These are phyloP conservation scores for Heliamphora pulchella DNA, from an alignment of 179 eudicot genomes.

Conservation along the genomic window DNA sequence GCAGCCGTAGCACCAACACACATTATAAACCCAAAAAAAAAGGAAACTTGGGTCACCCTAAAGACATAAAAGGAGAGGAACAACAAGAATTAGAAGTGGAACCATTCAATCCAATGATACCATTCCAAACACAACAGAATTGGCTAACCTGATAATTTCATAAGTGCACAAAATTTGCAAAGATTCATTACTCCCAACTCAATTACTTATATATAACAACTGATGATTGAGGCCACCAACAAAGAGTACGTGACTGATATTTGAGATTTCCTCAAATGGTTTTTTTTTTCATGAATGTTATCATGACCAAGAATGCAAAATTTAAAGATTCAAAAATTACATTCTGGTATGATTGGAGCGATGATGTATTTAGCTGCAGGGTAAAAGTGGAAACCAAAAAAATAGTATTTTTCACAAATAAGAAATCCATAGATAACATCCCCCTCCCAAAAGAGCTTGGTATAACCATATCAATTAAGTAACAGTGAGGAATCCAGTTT, in stretches of 20 bases:
- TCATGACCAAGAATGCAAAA: neutral
- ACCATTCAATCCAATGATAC: neutral
- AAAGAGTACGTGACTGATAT: neutral
- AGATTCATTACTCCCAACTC: neutral
- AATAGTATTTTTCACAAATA: neutral
- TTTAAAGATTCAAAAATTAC: neutral
- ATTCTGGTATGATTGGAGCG: neutral
- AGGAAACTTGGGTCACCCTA: constrained; percentile 85
- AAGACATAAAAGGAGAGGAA: neutral
- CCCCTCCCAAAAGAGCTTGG: neutral
- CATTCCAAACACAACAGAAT: neutral
- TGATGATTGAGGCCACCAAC: neutral
- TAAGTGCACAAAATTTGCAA: neutral
- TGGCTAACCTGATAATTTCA: neutral
- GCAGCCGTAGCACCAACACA: constrained; percentile 84
- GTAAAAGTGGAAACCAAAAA: neutral
- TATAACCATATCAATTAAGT: neutral
- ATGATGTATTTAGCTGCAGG: neutral
- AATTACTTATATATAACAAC: neutral
- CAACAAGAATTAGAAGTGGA: neutral
- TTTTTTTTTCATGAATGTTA: neutral
- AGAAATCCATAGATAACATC: neutral
- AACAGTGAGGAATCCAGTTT: neutral
- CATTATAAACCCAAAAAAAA: constrained; percentile 59
- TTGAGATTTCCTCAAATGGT: neutral